Conservation (phyloP, 1,139 yeast species). For the Meyerozyma carpophila region DNA sequence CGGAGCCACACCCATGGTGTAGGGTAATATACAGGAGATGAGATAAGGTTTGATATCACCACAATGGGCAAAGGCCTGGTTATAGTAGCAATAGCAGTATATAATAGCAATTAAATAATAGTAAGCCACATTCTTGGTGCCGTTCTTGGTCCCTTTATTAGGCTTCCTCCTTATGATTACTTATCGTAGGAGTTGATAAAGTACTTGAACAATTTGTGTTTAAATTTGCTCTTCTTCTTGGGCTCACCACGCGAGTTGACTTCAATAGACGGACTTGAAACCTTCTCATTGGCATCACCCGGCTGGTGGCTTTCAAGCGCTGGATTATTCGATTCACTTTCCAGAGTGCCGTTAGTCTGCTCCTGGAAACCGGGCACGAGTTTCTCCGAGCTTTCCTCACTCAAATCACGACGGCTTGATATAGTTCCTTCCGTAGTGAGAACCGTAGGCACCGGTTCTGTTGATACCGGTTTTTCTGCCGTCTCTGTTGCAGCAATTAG, state of each 20-base stretch:
- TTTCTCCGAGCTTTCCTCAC: background rate
- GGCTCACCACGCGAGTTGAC: background rate
- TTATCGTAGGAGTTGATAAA: constrained; percentile 6
- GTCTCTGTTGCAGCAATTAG: no score
- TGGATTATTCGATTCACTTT: background rate
- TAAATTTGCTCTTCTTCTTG: constrained; percentile 7
- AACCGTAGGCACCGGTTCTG: no score
- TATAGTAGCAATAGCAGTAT: background rate
- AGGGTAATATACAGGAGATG: background rate
- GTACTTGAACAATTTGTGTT: constrained; percentile 9
- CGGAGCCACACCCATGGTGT: background rate
- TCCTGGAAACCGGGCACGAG: background rate
- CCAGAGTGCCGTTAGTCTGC: background rate
- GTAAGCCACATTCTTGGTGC: background rate
- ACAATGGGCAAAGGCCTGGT: no score
- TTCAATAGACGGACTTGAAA: background rate
- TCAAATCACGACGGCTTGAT: background rate
- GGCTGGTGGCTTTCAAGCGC: background rate
- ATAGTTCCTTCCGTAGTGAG: background rate
- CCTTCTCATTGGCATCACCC: background rate
- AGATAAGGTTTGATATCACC: background rate
- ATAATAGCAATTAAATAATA: background rate
- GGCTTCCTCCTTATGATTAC: background rate
- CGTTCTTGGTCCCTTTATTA: no score
- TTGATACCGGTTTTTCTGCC: no score